These are phyloP conservation scores for Jatropha curcas DNA, from an alignment of 345 rosid genomes.

Conservation along the genomic window DNA sequence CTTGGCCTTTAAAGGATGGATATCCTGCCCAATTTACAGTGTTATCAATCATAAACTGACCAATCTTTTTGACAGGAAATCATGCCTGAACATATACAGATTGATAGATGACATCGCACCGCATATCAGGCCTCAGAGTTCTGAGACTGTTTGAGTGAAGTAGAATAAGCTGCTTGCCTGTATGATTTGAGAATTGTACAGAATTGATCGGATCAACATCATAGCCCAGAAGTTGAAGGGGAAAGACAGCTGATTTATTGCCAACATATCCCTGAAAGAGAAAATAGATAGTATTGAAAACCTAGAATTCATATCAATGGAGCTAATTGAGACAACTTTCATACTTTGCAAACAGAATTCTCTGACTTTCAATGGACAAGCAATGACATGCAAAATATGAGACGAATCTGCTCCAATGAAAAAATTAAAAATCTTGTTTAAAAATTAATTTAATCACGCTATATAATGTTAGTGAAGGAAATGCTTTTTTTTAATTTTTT, in stretches of 20 bases:
- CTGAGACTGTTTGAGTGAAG: constrained; percentile 35
- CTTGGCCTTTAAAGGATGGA: constrained; percentile 93
- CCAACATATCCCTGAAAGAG: constrained; percentile 88
- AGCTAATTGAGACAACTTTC: neutral
- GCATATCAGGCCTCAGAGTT: constrained; percentile 37
- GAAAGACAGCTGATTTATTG: constrained; percentile 94
- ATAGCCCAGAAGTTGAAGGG: constrained; percentile 89
- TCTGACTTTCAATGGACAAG: neutral
- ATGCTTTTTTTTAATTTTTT: neutral
- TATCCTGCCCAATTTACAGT: constrained; percentile 57
- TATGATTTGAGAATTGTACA: constrained; percentile 96
- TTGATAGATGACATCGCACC: constrained; percentile 37
- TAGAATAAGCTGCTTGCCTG: constrained; percentile 63
- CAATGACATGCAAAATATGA: neutral
- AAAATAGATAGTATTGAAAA: neutral
- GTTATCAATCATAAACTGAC: constrained; percentile 14
- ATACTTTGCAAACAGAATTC: neutral
- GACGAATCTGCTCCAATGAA: neutral
- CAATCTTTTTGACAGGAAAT: constrained; percentile 9
- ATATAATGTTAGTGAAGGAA: neutral
- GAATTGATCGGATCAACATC: constrained; percentile 98
- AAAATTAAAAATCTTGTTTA: neutral
- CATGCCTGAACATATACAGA: constrained; percentile 36
- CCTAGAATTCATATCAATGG: constrained; percentile 1
- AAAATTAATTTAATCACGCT: neutral